Evolutionary conservation across 345 rosid species (phyloP), one percentile per base, ranked within the genome.

Genomic region (Cardamine chenopodiifolia): DNA sequence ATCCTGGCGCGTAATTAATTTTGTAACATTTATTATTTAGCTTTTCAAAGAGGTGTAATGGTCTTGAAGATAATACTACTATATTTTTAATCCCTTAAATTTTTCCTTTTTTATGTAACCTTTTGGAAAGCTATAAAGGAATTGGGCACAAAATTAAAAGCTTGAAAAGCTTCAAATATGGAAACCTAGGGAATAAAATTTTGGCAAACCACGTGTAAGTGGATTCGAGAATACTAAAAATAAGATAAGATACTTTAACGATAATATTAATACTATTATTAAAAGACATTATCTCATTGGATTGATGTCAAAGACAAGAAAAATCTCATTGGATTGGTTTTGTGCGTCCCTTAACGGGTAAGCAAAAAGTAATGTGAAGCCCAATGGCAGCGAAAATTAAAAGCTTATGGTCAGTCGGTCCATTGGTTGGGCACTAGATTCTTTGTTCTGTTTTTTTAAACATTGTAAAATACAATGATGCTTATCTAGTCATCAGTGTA

Each of bases 311-410:
- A 44, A 2, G 48, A 42, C 2, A 44, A 44, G 1, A n/a, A 15
- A 44, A 14, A 13, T 68, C 63, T 19, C 26, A 19, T n/a, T 75
- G 49, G 70, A 61, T 58, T 52, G 48, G 64, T 62, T 23, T 23
- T 62, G 71, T 63, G 58, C 71, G 55, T 70, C 76, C 13, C 80
- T 77, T 77, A 70, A 48, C 32, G 45, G 61, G 71, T 64, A 77
- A 63, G 76, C 67, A 54, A 76, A 63, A 77, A 19, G 35, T 19
- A 45, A 47, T 8, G 72, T 11, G 61, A 76, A 75, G 35, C 63
- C 64, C 74, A 75, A 47, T 35, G 25, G 58, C 52, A 61, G 53
- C 37, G 13, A 28, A 26, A 39, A 28, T 61, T n/a, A 19, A 52
- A 53, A 60, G 68, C 64, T 59, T 59, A 35, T 55, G 13, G 19